Conservation (phyloP, 768 basidiomycete species). For the Aureoboletus auriporus region DNA sequence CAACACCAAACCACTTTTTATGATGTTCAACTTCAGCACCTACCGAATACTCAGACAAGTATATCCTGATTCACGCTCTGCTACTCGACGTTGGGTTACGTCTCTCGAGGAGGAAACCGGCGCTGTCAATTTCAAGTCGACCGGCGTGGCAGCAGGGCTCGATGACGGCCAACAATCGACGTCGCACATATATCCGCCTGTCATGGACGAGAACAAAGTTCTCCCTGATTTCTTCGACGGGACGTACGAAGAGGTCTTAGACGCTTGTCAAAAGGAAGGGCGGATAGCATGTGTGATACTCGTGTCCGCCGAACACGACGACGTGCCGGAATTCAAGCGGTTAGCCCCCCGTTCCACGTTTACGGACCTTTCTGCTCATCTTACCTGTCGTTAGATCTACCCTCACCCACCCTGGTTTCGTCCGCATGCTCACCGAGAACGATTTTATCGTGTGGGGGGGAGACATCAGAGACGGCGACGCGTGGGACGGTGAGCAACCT, state of each 20-base stretch:
- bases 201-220: constrained; percentile 39
- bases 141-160: constrained; percentile 34
- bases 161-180: constrained; percentile 42
- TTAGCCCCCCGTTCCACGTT: constrained; percentile 24
- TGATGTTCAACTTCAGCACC: constrained; percentile 45
- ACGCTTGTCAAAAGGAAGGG: constrained; percentile 63
- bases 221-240: constrained; percentile 81
- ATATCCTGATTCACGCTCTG: constrained; percentile 42
- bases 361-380: background rate
- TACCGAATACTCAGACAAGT: constrained; percentile 38
- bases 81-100: constrained; percentile 72
- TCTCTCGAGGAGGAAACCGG: constrained; percentile 85
- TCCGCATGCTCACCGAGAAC: constrained; percentile 67
- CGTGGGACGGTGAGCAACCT: constrained; percentile 59
- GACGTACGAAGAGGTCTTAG: constrained; percentile 77
- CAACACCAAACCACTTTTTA: constrained; percentile 44
- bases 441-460: constrained; percentile 88
- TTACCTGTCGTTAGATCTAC: constrained; percentile 47
- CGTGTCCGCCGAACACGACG: constrained; percentile 88
- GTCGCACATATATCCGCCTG: constrained; percentile 28
- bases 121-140: constrained; percentile 52
- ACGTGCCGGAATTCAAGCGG: constrained; percentile 84
- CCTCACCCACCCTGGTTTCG: constrained; percentile 68
- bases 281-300: constrained; percentile 78
- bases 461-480: constrained; percentile 78